phyloP scores from a whole-genome alignment of 2,329 filamentous ascomycete species.

The Exophiala mesophila region DNA sequence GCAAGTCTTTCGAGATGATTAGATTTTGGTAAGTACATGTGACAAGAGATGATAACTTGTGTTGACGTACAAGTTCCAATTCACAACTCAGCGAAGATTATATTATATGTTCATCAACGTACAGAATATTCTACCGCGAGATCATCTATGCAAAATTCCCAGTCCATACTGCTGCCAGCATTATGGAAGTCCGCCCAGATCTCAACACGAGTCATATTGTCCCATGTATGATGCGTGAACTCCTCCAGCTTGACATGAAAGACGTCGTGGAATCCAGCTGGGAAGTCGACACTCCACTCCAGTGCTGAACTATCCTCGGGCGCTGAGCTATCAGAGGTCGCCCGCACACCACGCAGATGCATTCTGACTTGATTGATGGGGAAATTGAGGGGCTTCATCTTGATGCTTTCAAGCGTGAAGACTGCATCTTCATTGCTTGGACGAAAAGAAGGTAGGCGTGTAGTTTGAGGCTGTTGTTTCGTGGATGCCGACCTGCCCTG shows the following conservation, averaged over 20 bases:
- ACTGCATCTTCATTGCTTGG: constrained; percentile 3
- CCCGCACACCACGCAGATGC: constrained; percentile 12
- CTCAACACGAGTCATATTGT: constrained; percentile 20
- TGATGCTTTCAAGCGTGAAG: constrained; percentile 24
- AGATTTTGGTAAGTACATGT: no score
- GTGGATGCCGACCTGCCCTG: not conserved
- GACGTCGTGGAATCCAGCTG: constrained; percentile 24
- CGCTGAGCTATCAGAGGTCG: not conserved
- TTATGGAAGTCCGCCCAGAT: constrained; percentile 27
- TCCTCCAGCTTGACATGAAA: constrained; percentile 23
- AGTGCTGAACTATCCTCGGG: constrained; percentile 2
- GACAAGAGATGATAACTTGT: no score
- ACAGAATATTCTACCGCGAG: constrained; percentile 18
- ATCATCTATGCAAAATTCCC: constrained; percentile 30
- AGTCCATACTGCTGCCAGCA: constrained; percentile 21
- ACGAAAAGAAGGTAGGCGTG: constrained; percentile 10
- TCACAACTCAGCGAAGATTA: no score
- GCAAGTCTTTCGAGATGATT: no score
- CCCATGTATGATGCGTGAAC: constrained; percentile 23
- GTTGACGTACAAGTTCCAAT: no score
- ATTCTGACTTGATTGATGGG: constrained; percentile 20
- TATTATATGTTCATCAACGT: no score
- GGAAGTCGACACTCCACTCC: constrained; percentile 26
- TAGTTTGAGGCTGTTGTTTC: not conserved
- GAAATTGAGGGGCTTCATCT: constrained; percentile 27